Conservation (phyloP, 2,329 filamentous ascomycete species). For the Penicillium hordei region DNA sequence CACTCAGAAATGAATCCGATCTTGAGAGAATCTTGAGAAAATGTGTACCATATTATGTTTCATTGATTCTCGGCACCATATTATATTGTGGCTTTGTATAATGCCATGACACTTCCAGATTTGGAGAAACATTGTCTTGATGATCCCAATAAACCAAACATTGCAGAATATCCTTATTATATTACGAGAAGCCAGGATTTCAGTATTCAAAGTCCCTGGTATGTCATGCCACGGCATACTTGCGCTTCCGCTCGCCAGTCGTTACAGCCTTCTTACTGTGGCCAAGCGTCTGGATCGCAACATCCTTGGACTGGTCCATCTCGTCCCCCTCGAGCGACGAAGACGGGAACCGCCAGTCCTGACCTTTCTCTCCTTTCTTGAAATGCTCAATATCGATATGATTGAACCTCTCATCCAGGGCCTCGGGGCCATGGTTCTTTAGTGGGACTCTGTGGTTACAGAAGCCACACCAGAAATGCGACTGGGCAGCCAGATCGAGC, state of each 20-base stretch:
- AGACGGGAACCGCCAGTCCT: constrained; percentile 34
- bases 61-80: neutral
- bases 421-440: constrained; percentile 51
- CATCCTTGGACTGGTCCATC: neutral
- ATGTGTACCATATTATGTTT: constrained; percentile 14
- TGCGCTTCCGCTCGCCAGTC: constrained; percentile 15
- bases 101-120: neutral
- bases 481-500: constrained; percentile 64
- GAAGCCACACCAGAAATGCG: constrained; percentile 85
- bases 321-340: neutral
- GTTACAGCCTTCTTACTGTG: neutral
- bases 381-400: constrained; percentile 68
- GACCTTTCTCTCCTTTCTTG: constrained; percentile 38
- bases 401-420: constrained; percentile 63
- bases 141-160: neutral
- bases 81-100: constrained; percentile 8
- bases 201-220: neutral
- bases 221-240: constrained; percentile 1
- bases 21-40: neutral
- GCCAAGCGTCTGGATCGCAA: neutral
- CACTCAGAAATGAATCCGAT: constrained; percentile 25
- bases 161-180: constrained; percentile 5
- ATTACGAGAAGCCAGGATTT: neutral
- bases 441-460: constrained; percentile 61
- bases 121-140: neutral